A percentile compares a stretch with the other conserved stretches of the same genome.
Evolutionary conservation across 1,284 basidiomycete genomes (phyloP).

Genomic region (Amylostereum areolatum): DNA sequence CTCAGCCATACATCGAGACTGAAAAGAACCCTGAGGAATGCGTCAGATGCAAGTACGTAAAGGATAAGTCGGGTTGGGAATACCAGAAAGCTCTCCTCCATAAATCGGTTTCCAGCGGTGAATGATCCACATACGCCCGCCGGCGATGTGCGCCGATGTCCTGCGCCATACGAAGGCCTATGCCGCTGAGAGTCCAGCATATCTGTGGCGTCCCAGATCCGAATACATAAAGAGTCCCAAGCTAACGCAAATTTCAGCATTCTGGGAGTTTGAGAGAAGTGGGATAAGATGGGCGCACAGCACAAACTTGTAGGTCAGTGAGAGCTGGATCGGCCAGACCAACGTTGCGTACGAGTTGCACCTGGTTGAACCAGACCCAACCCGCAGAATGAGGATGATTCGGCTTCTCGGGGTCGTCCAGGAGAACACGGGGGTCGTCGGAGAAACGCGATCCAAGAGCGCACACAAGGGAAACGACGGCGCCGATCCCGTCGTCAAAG

Average conservation of each 20-base stretch:
- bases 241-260: too few relatives aligned
- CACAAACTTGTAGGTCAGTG: conserved; percentile 64
- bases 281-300: conserved; percentile 17
- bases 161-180: conserved; percentile 45
- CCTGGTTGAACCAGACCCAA: conserved; percentile 70
- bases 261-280: too few relatives aligned
- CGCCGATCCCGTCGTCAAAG: conserved; percentile 57
- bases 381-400: conserved; percentile 54
- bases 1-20: conserved; percentile 57
- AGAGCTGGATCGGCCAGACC: conserved; percentile 54
- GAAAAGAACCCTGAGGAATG: conserved; percentile 54
- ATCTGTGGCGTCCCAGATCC: conserved; percentile 48
- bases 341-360: conserved; percentile 51
- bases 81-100: conserved; percentile 71
- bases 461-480: conserved; percentile 68
- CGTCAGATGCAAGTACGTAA: not conserved
- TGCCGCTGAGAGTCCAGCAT: conserved; percentile 46
- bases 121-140: conserved; percentile 24
- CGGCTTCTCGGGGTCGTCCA: conserved; percentile 31
- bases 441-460: conserved; percentile 68
- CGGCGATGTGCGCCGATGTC: conserved; percentile 38
- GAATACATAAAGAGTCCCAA: conserved; percentile 32
- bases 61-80: not conserved
- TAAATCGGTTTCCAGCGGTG: conserved; percentile 42
- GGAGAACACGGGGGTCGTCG: conserved; percentile 60